Evolutionary conservation across 83 land plant genomes (phyloP), one percentile per base, ranked within the genome.

Genomic region (Diphasiastrum complanatum): DNA sequence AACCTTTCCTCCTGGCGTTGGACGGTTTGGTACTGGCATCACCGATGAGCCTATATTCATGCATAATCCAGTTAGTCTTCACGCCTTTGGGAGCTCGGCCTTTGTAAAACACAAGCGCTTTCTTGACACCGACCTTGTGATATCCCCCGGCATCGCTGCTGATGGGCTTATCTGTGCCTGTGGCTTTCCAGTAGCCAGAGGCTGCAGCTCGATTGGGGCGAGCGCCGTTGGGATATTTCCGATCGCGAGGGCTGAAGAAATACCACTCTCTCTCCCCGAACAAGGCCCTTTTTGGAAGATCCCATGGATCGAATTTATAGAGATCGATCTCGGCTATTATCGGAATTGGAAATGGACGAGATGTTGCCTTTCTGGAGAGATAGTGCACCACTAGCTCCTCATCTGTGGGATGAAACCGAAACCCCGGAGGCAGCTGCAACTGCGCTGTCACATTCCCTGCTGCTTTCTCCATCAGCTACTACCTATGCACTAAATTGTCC

Each of bases 61-160:
- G n/a, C n/a, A n/a, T n/a, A n/a, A 74, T 74, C 77, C 77, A 74
- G 63, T 74, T 68, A 25, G 77, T 74, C 37, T 74, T 74, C 63
- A 61, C 77, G 46, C 77, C 77, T 36, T 68, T 74, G 45, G 77
- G 77, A 6, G 77, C 67, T 40, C 65, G 65, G n/a, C 78, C 78
- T 23, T 64, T 59, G 73, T 75, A 75, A 51, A 68, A 75, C 0
- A 75, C 78, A 47, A 75, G 47, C 2, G 78, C 78, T 56, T 75
- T 75, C 73, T 75, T 75, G 33, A 75, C 66, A 3, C 73, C 78
- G 51, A 75, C 43, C 64, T 70, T 49, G 37, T 32, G 24, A 34
- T 25, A 28, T 51, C 45, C n/a, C 59, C 68, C 4, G 43, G 47
- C 4, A 65, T 46, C 16, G 56, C 47, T 65, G 43, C 52, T 33